Evolutionary conservation across 1,284 basidiomycete genomes (phyloP).

Genomic region (Rugosomyces carneus): DNA sequence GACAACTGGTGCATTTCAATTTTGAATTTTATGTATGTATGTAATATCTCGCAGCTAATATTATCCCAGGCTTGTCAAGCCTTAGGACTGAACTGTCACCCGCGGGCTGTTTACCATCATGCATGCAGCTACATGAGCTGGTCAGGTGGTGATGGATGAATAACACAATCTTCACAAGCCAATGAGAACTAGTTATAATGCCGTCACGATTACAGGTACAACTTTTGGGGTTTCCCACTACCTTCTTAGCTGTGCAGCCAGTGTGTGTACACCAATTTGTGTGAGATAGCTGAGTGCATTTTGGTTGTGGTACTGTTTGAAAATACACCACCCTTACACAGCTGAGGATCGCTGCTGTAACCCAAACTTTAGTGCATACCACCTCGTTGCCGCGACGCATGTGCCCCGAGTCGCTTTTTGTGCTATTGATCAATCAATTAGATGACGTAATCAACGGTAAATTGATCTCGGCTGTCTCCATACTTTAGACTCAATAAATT

Average conservation of each 20-base stretch:
- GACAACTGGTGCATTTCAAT: too few species aligned
- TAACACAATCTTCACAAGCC: background rate
- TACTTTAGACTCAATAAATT: background rate
- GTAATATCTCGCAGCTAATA: background rate
- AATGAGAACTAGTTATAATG: background rate
- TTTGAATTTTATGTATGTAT: too few species aligned
- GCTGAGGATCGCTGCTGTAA: too few species aligned
- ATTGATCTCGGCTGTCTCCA: background rate
- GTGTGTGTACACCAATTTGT: background rate
- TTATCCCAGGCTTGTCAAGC: background rate
- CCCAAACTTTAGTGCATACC: too few species aligned
- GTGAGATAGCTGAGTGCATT: background rate
- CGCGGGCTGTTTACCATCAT: background rate
- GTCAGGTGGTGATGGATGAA: background rate
- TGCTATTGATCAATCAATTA: too few species aligned
- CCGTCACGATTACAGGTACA: background rate
- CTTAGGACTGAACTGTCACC: background rate
- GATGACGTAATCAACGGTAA: background rate
- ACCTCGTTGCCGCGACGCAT: background rate
- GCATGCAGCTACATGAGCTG: background rate
- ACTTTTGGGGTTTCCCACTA: background rate
- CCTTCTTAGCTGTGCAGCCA: background rate
- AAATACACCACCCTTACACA: too few species aligned
- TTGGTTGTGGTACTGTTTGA: too few species aligned
- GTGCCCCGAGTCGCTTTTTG: background rate